Evolutionary conservation across 306 rosid genomes (phyloP).

Genomic region (cucumber (Cucumis sativus)): DNA sequence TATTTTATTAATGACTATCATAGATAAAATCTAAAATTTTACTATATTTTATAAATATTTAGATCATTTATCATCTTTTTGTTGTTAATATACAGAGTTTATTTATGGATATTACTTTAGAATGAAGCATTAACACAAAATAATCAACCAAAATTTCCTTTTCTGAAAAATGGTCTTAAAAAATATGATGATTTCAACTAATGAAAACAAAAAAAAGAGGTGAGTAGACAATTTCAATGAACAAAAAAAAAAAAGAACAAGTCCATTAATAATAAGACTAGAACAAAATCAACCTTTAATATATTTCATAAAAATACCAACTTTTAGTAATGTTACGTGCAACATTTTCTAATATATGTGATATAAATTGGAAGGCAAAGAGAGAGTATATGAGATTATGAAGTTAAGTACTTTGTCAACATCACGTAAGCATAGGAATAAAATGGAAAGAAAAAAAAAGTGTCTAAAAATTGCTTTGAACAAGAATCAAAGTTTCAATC

Average conservation of each 20-base stretch:
- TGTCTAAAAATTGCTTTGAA: not conserved
- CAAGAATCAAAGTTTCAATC: not conserved
- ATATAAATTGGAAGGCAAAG: not conserved
- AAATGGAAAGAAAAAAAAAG: not conserved
- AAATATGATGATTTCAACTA: no score
- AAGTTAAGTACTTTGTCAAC: not conserved
- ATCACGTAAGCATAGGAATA: not conserved
- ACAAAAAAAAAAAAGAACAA: not conserved
- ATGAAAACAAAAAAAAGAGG: not conserved
- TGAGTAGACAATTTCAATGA: no score
- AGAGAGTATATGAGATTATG: not conserved
- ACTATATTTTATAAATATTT: no score
- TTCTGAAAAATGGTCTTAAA: no score
- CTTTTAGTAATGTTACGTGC: not conserved
- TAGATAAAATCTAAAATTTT: no score
- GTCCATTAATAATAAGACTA: not conserved
- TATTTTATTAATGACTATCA: no score
- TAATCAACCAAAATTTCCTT: no score
- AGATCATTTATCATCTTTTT: no score
- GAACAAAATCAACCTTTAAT: not conserved
- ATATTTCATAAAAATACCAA: not conserved
- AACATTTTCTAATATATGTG: not conserved
- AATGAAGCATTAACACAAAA: no score
- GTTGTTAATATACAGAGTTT: no score
- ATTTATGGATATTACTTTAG: no score